Base-by-base conservation (phyloP, 202 grass and related monocot genomes). In the Saccharum hybrid region DNA sequence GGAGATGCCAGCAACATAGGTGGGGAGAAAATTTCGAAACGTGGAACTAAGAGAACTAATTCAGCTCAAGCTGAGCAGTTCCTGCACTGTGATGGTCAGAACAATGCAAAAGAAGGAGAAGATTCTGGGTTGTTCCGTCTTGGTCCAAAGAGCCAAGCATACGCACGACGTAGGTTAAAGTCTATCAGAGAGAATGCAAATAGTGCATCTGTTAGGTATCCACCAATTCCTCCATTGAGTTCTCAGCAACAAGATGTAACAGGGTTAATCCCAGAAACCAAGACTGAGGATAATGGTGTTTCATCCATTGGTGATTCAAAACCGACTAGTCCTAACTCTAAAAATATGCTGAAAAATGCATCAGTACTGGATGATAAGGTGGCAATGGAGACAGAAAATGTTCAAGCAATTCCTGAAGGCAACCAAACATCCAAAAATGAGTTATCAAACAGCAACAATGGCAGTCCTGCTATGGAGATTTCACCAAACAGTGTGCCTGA, bases 61-160 rank as follows among this genome's bases (percentile, higher is more conserved):
- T 68, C 31, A 75, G 16, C 57, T 90, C 85, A 71, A 66, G 76
- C 66, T 5, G 89, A 96, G 38, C 73, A 88, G 46, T 78, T 85
- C 33, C 52, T 85, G 84, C 68, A 79, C 43, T 86, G 70, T 66
- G 81, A 90, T 92, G 91, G 82, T 65, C 83, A 74, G 37, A 84
- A 79, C 82, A 96, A 85, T 86, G 70, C 72, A 48, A 96, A 93
- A 86, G 96, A 96, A 86, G 81, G 77, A 54, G 96, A 99, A 68
- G 93, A 92, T 66, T 85, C 96, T 78, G 79, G 85, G 88, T 91
- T 90, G 77, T 88, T 86, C 40, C 89, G 93, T 74, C 81, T 84
- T 89, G 96, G 89, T 40, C 83, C 86, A 72, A 96, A 93, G 80
- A 92, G 57, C 77, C 93, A 92, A 87, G 93, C 93, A 10, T 94